phyloP scores from a whole-genome alignment of 2,329 filamentous ascomycete genomes.

The Penicillium sp. region DNA sequence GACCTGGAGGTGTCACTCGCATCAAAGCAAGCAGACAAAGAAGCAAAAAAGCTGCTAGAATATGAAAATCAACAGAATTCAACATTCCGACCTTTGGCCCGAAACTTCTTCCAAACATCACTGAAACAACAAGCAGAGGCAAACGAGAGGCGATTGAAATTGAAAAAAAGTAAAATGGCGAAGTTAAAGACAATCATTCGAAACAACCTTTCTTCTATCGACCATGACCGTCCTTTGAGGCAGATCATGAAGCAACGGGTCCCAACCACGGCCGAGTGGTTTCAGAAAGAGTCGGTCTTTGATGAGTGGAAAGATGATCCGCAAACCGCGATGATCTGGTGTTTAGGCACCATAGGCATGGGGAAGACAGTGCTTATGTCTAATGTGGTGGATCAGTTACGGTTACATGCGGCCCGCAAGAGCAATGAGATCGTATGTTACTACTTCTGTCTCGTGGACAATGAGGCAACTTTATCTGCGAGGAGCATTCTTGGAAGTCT shows the following conservation, averaged over 20 bases:
- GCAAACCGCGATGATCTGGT: background rate
- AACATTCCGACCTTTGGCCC: background rate
- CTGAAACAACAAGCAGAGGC: background rate
- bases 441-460: conserved; percentile 15
- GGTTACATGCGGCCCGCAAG: conserved; percentile 1
- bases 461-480: conserved; percentile 12
- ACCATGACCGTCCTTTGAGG: background rate
- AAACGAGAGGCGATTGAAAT: background rate
- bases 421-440: conserved; percentile 13
- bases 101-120: background rate
- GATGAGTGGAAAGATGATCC: background rate
- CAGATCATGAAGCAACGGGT: background rate
- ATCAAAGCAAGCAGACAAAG: background rate
- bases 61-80: background rate
- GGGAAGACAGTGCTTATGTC: conserved; percentile 24
- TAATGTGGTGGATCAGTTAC: conserved; percentile 15
- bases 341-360: background rate
- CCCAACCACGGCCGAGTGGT: background rate
- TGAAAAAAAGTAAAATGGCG: background rate
- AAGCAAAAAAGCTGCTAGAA: conserved; percentile 5
- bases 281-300: background rate
- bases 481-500: conserved; percentile 21
- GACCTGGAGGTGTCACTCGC: background rate
- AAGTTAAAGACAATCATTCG: background rate
- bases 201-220: background rate